Base-by-base conservation (phyloP, 495 filamentous ascomycete genomes). In the Annulohypoxylon stygium region DNA sequence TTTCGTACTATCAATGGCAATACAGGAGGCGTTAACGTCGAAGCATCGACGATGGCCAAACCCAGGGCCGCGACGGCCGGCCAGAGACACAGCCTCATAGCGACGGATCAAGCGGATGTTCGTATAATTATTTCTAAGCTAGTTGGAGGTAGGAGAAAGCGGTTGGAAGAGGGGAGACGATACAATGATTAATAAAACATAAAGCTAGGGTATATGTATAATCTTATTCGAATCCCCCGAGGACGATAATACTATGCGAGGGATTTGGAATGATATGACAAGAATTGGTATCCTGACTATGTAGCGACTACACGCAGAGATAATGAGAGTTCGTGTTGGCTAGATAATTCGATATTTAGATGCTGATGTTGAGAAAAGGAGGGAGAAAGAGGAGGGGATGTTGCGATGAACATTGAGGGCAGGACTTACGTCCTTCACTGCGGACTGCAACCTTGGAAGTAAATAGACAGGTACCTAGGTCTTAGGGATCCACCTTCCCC, bases 1-100 rank as follows among this genome's bases (percentile, higher is more conserved):
- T 93, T 97, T 30, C 95, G 90, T 36, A 98, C 95, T 69, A 92
- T 90, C 77, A 98, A 84, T 8, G 95, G 95, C 47, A 98, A 82
- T 5, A 97, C 93, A 0, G 93, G 93, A 25, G 95, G 95, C 0
- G 90, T 93, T 37, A 88, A 80, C 4, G 83, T 85, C 45, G 86
- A 87, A 43, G 84, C 84, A 64, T 81, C 61, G 60, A 76, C 78
- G 68, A 80, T 60, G 41, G 77, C 71, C 33, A 80, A 53, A 67
- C 79, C 78, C 72, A 86, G 74, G 66, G 79, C 81, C 60, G 65
- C 67, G 25, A 79, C 61, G 67, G 68, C 68, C 20, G 72, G 67
- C 75, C 72, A 75, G 43, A 75, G 54, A 74, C 57, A 74, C 61
- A 68, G 20, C 65, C 71, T 79, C 77, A 79, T 79, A 64, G 58